Evolutionary conservation across 495 filamentous ascomycete genomes (phyloP), one percentile per base, ranked within the genome.

Genomic region (Lepraria neglecta): DNA sequence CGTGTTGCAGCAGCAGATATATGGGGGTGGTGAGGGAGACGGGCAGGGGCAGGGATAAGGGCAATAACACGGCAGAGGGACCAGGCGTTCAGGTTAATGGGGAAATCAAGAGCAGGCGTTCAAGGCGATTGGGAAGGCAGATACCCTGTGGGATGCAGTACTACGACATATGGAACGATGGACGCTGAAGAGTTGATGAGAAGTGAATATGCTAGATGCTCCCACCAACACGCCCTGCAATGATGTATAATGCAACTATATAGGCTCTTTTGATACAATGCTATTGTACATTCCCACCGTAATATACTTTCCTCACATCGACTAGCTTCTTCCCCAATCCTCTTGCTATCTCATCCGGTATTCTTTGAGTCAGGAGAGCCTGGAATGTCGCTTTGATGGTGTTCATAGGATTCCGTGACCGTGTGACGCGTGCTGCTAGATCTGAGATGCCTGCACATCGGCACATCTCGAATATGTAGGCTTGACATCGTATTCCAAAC

Each of bases 231-330:
- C 42, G 51, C 42, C 59, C 21, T 27, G 51, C 50, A 28, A 45
- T 42, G 27, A 61, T 56, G 40, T 12, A 38, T 47, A 28, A 6
- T 31, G 11, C 6, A 51, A 21, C 38, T 54, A 61, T 61, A 50
- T 61, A 46, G 9, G 19, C 4, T 11, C 6, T 24, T 46, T 21
- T 48, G n/a, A 46, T 35, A 55, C 59, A 61, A 52, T 40, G 46
- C 47, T 61, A 52, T 57, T 14, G 80, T 67, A 84, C 78, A 71
- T 80, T 81, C 12, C 92, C 91, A 19, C 87, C 90, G 76, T 97
- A 97, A 77, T 99, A 99, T 68, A 97, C 94, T 79, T 91, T 97
- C 68, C 94, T 79, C 51, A 92, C 87, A 78, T 98, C 94, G 19
- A 97, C 91, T 65, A 98, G 73, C 81, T 98, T 98, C 81, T 85